These are phyloP conservation scores for Delonix regia DNA, from an alignment of 306 rosid species.

Conservation along the genomic window DNA sequence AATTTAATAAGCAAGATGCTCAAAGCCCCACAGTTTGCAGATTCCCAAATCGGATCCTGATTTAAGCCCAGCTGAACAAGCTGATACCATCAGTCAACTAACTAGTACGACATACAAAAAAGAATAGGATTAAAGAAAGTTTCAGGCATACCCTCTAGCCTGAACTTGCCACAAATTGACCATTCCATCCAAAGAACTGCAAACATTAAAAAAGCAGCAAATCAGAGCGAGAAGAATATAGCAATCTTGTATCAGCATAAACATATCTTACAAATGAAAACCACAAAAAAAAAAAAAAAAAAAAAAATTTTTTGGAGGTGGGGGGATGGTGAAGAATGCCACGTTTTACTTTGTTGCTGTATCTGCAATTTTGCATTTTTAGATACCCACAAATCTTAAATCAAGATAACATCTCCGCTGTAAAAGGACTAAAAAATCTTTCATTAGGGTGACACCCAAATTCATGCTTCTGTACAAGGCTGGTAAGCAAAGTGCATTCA, in stretches of 20 bases:
- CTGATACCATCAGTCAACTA: neutral
- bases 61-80: neutral
- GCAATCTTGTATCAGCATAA: neutral
- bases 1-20: slow-evolving; percentile 5
- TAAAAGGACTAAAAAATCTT: neutral
- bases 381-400: neutral
- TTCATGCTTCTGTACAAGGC: neutral
- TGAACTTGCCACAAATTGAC: slow-evolving; percentile 81
- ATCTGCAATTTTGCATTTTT: neutral
- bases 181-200: slow-evolving; percentile 86
- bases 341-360: neutral
- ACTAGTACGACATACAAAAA: neutral
- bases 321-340: neutral
- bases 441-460: neutral
- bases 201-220: slow-evolving; percentile 39
- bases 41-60: neutral
- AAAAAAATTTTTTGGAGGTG: too few relatives aligned
- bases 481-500: neutral
- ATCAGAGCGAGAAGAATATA: slow-evolving; percentile 28
- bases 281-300: too few relatives aligned
- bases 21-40: slow-evolving; percentile 4
- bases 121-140: neutral
- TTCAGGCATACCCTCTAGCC: slow-evolving; percentile 55
- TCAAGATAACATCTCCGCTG: neutral
- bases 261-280: neutral